phyloP scores from a whole-genome alignment of 2,329 filamentous ascomycete genomes.

The Cucurbitaria berberidis region DNA sequence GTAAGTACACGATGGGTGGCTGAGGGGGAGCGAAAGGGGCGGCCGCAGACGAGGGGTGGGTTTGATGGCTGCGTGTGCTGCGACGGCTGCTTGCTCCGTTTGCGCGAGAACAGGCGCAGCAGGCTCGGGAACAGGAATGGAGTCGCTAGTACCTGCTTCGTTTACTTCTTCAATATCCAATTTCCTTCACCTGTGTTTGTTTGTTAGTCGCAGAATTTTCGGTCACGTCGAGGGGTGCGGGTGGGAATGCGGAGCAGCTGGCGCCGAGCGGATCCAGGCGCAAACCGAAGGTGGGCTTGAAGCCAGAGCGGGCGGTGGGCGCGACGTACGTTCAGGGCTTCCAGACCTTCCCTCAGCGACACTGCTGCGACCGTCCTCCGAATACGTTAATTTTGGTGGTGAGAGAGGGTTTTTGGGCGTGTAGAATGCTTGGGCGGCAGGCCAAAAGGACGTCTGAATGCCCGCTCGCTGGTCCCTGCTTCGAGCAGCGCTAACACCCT shows the following conservation, averaged over 20 bases:
- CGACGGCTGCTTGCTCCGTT: slow-evolving; percentile 16
- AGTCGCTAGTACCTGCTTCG: slow-evolving; percentile 37
- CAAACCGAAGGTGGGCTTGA: slow-evolving; percentile 3
- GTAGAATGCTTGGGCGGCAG: slow-evolving; percentile 26
- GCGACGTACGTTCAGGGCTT: slow-evolving; percentile 42
- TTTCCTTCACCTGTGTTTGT: slow-evolving; percentile 42
- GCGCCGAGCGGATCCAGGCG: slow-evolving; percentile 22
- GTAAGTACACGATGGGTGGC: slow-evolving; percentile 27
- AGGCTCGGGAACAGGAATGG: neutral
- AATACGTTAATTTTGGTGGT: slow-evolving; percentile 11
- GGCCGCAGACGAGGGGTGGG: slow-evolving; percentile 21
- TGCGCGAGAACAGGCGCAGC: slow-evolving; percentile 5
- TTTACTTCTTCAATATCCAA: slow-evolving; percentile 34
- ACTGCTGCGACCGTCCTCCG: slow-evolving; percentile 49
- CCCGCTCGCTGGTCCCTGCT: slow-evolving; percentile 28
- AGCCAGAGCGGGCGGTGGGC: slow-evolving; percentile 2
- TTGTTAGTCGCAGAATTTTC: slow-evolving; percentile 42
- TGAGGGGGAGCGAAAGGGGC: slow-evolving; percentile 19
- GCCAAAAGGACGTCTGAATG: slow-evolving; percentile 33
- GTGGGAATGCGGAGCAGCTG: slow-evolving; percentile 24
- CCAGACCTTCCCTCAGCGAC: slow-evolving; percentile 51
- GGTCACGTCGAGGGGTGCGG: slow-evolving; percentile 35
- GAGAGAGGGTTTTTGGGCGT: slow-evolving; percentile 27
- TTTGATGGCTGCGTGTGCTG: slow-evolving; percentile 30
- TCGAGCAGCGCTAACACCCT: slow-evolving; percentile 29